These are phyloP conservation scores for Nepenthes gracilis DNA, from an alignment of 148 eudicot genomes.

Conservation along the genomic window DNA sequence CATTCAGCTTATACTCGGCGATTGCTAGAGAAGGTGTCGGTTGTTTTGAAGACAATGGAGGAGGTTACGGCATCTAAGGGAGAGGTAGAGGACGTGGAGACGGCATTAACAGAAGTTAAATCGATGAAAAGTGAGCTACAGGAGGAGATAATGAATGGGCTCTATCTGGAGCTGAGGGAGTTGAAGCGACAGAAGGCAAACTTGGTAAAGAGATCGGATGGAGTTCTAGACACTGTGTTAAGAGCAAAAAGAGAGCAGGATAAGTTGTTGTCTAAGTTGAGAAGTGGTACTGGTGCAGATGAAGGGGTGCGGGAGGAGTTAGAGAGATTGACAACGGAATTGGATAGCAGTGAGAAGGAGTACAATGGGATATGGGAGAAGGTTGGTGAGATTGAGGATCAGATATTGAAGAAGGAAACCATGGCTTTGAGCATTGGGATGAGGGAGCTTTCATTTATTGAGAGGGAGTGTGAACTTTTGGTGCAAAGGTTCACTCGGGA, in stretches of 20 bases:
- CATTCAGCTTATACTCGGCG: slow-evolving; percentile 36
- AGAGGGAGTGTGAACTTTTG: slow-evolving; percentile 54
- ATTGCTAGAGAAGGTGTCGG: slow-evolving; percentile 37
- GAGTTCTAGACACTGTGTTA: slow-evolving; percentile 13
- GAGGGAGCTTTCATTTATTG: slow-evolving; percentile 63
- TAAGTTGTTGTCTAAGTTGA: slow-evolving; percentile 18
- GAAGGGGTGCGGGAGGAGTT: slow-evolving; percentile 23
- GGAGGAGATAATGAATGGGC: slow-evolving; percentile 44
- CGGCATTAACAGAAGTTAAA: slow-evolving; percentile 42
- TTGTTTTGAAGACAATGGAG: slow-evolving; percentile 36
- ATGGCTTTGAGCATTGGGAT: slow-evolving; percentile 59
- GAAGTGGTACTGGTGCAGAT: slow-evolving; percentile 13
- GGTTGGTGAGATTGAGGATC: slow-evolving; percentile 54
- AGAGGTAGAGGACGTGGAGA: slow-evolving; percentile 24
- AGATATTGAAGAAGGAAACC: slow-evolving; percentile 36
- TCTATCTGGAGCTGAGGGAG: slow-evolving; percentile 37
- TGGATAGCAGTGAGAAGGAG: slow-evolving; percentile 34
- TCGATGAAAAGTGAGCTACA: slow-evolving; percentile 37
- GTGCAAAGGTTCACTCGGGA: slow-evolving; percentile 41
- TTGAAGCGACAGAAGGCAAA: slow-evolving; percentile 26
- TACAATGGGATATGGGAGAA: slow-evolving; percentile 43
- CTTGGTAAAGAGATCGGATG: slow-evolving; percentile 22
- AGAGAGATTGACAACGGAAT: slow-evolving; percentile 32
- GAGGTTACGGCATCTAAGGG: slow-evolving; percentile 35
- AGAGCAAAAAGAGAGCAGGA: slow-evolving; percentile 38